Evolutionary conservation across 805 yeast species (phyloP).

Genomic region (Lipomyces anomalus): DNA sequence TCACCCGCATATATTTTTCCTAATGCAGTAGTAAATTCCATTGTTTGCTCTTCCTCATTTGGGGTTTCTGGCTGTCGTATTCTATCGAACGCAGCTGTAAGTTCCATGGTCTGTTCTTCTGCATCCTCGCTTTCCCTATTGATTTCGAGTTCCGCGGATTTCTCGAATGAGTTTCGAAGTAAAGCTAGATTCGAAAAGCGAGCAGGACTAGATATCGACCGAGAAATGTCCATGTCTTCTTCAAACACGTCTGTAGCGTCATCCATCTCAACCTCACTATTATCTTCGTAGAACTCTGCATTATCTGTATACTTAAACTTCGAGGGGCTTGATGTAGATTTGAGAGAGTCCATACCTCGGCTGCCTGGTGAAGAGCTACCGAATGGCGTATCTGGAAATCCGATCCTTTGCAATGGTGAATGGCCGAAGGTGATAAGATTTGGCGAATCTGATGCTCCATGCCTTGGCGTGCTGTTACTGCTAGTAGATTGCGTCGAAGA

Average conservation of each 20-base stretch:
- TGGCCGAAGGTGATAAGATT: neutral
- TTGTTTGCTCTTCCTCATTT: slow-evolving; percentile 14
- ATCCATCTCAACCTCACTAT: slow-evolving; percentile 24
- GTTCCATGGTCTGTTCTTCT: slow-evolving; percentile 21
- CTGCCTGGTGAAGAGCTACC: neutral
- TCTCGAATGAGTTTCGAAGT: too few species aligned
- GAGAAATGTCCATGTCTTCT: slow-evolving; percentile 4
- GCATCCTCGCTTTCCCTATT: too few species aligned
- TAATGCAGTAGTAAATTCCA: slow-evolving; percentile 20
- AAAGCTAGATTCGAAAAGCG: too few species aligned
- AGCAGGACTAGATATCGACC: too few species aligned
- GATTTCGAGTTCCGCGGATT: too few species aligned
- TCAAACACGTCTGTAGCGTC: slow-evolving; percentile 26
- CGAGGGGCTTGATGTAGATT: slow-evolving; percentile 1
- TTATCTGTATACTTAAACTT: too few species aligned
- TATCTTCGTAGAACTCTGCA: slow-evolving; percentile 12
- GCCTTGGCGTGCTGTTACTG: too few species aligned
- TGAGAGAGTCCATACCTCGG: neutral
- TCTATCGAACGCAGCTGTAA: slow-evolving; percentile 14
- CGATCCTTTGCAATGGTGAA: neutral
- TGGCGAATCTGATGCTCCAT: neutral
- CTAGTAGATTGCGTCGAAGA: too few species aligned
- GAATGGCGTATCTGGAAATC: too few species aligned
- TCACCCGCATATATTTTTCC: slow-evolving; percentile 6
- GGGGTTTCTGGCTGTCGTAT: slow-evolving; percentile 1